phyloP scores from a whole-genome alignment of 1,284 basidiomycete genomes.

The Ustilago xerochloae region DNA sequence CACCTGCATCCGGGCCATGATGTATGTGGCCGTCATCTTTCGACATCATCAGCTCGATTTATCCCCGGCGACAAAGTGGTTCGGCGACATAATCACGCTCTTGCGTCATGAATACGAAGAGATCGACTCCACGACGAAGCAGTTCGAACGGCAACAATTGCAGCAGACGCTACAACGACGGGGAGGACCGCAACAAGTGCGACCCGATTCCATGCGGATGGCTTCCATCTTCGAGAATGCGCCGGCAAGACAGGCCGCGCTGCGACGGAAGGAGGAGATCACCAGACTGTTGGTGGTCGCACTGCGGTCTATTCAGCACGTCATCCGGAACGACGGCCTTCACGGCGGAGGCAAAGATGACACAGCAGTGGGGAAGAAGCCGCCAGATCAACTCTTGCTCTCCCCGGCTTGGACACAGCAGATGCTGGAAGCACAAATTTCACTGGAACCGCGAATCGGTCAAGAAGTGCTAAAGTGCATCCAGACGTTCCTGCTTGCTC shows the following conservation, averaged over 20 bases:
- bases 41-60: conserved; percentile 75
- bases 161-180: conserved; percentile 18
- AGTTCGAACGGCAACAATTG: conserved; percentile 29
- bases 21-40: conserved; percentile 79
- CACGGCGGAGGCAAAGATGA: conserved; percentile 42
- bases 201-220: conserved; percentile 17
- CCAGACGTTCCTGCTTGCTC: conserved; percentile 76
- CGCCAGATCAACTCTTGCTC: conserved; percentile 77
- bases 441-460: conserved; percentile 72
- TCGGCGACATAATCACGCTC: conserved; percentile 75
- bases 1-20: conserved; percentile 80
- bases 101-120: conserved; percentile 75
- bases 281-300: conserved; percentile 52
- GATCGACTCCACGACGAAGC: conserved; percentile 48
- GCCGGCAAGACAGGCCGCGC: conserved; percentile 29
- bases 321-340: conserved; percentile 74
- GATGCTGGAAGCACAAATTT: conserved; percentile 73
- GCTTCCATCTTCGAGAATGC: conserved; percentile 42
- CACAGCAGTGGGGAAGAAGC: conserved; percentile 60
- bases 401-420: conserved; percentile 74
- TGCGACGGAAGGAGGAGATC: conserved; percentile 31
- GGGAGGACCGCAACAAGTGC: background rate
- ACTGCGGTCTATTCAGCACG: conserved; percentile 74
- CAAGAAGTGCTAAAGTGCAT: conserved; percentile 75
- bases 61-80: conserved; percentile 75